Conservation (phyloP, 305 asterid species). For the Solanum hybrid region DNA sequence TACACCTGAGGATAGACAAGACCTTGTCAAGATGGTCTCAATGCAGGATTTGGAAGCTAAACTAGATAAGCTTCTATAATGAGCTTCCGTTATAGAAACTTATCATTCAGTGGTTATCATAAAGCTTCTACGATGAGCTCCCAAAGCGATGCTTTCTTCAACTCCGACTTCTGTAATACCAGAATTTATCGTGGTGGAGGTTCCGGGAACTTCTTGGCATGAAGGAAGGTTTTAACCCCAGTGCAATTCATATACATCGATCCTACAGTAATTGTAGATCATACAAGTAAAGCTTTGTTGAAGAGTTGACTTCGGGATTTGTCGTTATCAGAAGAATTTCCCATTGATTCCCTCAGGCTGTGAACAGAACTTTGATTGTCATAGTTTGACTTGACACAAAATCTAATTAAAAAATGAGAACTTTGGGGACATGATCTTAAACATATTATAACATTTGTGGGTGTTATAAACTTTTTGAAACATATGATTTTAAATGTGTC, state of each 20-base stretch:
- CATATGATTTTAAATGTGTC: not conserved
- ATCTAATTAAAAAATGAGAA: not conserved
- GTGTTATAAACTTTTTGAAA: not conserved
- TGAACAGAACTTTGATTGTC: not conserved
- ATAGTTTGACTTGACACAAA: not conserved
- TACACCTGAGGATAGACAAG: conserved; percentile 51
- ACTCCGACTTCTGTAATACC: not conserved
- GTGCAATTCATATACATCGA: not conserved
- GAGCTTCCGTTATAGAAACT: not conserved
- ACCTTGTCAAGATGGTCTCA: conserved; percentile 44
- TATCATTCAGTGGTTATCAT: not conserved
- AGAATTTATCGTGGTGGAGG: not conserved
- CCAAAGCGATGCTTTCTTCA: not conserved
- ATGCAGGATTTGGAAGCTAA: conserved; percentile 61
- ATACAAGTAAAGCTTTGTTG: not conserved
- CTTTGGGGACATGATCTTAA: not conserved
- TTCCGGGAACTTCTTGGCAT: not conserved
- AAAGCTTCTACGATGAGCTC: not conserved
- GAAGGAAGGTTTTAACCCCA: not conserved
- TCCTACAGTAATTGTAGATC: not conserved
- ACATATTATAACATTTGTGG: not conserved
- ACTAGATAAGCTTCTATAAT: conserved; percentile 67
- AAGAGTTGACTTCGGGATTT: not conserved
- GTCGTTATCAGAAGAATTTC: not conserved
- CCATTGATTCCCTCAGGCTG: not conserved